Conservation (phyloP, 441 rosid genomes). For the Gossypium gossypioides region DNA sequence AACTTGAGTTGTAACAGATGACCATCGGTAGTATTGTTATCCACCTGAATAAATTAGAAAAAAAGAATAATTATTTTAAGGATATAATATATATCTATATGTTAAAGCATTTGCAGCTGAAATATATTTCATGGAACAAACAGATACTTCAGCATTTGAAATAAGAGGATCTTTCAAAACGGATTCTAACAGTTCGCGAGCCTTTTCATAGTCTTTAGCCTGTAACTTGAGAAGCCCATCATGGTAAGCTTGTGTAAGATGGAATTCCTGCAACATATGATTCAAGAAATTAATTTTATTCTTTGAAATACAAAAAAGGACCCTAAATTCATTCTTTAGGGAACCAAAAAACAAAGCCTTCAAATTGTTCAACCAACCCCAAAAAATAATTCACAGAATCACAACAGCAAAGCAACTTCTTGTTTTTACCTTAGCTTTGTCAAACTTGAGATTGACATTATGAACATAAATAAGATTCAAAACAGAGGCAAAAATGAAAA, state of each 20-base stretch:
- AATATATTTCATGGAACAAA: not conserved
- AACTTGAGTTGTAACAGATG: constrained; percentile 91
- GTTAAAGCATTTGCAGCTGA: not conserved
- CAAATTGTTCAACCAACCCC: constrained; percentile 1
- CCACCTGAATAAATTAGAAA: constrained; percentile 36
- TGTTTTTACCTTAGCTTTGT: not conserved
- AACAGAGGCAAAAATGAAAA: not conserved
- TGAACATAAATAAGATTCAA: not conserved
- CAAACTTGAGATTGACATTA: not conserved
- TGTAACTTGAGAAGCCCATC: constrained; percentile 88
- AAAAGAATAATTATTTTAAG: not conserved
- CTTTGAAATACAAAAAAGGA: not conserved
- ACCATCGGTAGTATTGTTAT: constrained; percentile 53
- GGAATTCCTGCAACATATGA: constrained; percentile 58
- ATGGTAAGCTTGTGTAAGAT: constrained; percentile 79
- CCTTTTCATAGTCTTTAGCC: constrained; percentile 74
- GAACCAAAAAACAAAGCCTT: not conserved
- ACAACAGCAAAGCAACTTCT: not conserved
- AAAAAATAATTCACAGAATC: not conserved
- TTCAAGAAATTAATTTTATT: not conserved
- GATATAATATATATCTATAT: not conserved
- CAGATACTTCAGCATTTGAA: constrained; percentile 54
- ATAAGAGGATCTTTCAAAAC: constrained; percentile 80
- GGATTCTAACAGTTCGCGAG: constrained; percentile 66
- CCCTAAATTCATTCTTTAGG: not conserved